Percentiles rank a stretch among this genome's conserved stretches.
phyloP scores from a whole-genome alignment of 2,329 filamentous ascomycete genomes.

The Pezicula neosporulosa region DNA sequence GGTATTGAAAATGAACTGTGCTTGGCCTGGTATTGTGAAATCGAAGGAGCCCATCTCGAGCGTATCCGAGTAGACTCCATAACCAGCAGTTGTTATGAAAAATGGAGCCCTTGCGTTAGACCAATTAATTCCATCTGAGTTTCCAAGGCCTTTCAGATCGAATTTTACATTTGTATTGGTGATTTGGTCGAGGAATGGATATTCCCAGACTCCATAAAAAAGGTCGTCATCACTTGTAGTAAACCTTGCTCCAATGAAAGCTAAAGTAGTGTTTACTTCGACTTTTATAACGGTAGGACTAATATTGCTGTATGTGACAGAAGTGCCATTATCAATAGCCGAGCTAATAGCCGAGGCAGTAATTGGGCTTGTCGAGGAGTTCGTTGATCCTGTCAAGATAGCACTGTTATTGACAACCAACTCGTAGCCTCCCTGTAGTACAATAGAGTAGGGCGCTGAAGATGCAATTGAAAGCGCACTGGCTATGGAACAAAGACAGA shows the following conservation, averaged over 20 bases:
- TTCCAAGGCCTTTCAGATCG: conserved; percentile 20
- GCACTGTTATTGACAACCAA: neutral
- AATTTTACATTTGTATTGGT: conserved; percentile 14
- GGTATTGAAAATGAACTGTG: conserved; percentile 28
- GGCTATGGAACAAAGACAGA: no score
- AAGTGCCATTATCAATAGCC: neutral
- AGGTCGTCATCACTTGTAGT: conserved; percentile 4
- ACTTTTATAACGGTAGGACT: conserved; percentile 10
- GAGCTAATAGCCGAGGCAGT: no score
- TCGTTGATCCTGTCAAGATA: neutral
- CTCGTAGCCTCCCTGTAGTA: no score
- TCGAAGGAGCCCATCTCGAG: conserved; percentile 28
- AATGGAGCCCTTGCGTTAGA: conserved; percentile 32
- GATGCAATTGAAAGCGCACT: no score
- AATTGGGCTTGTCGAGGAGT: neutral
- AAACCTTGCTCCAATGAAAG: conserved; percentile 10
- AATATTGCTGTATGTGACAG: conserved; percentile 7
- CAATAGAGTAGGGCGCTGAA: no score
- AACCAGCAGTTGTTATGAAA: conserved; percentile 28
- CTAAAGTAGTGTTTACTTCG: conserved; percentile 5
- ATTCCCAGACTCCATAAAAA: conserved; percentile 17
- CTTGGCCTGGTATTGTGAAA: conserved; percentile 21
- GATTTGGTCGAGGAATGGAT: conserved; percentile 10
- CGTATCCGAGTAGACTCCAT: conserved; percentile 31
- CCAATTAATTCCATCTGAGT: conserved; percentile 30